Conservation (phyloP, 148 eudicot species). For the Silene uniflora region DNA sequence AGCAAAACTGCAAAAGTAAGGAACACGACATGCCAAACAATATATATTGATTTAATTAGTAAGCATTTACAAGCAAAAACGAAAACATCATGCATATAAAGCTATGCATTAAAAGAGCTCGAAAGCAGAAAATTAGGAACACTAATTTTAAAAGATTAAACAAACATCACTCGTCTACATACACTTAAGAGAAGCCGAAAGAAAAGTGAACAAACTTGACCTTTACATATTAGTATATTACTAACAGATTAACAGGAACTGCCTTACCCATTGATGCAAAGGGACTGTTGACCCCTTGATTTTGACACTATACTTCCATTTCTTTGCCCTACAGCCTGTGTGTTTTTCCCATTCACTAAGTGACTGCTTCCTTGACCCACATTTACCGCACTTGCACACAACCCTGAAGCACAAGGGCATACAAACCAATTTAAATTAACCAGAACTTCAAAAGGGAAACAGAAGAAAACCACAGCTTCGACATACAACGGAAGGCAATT, state of each 20-base stretch:
- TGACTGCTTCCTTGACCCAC: slow-evolving; percentile 59
- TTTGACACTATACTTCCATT: slow-evolving; percentile 89
- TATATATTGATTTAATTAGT: background rate
- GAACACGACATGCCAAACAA: background rate
- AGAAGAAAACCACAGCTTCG: background rate
- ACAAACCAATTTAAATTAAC: background rate
- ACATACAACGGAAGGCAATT: background rate
- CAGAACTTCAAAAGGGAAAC: background rate
- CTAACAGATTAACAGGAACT: background rate
- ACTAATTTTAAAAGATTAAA: background rate
- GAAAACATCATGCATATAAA: background rate
- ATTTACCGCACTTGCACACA: slow-evolving; percentile 72
- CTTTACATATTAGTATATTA: background rate
- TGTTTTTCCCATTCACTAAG: slow-evolving; percentile 92
- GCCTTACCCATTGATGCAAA: slow-evolving; percentile 68
- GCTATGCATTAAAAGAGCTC: background rate
- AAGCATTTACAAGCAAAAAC: background rate
- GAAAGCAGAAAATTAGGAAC: background rate
- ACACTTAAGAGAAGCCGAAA: slow-evolving; percentile 4
- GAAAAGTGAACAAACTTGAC: background rate
- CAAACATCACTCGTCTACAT: background rate
- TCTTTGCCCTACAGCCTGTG: slow-evolving; percentile 87
- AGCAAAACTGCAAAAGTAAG: background rate
- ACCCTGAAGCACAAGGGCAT: slow-evolving; percentile 48
- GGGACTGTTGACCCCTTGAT: slow-evolving; percentile 67